These are phyloP conservation scores for Cantharellus cinnabarinus DNA, from an alignment of 768 basidiomycete genomes.

Conservation along the genomic window DNA sequence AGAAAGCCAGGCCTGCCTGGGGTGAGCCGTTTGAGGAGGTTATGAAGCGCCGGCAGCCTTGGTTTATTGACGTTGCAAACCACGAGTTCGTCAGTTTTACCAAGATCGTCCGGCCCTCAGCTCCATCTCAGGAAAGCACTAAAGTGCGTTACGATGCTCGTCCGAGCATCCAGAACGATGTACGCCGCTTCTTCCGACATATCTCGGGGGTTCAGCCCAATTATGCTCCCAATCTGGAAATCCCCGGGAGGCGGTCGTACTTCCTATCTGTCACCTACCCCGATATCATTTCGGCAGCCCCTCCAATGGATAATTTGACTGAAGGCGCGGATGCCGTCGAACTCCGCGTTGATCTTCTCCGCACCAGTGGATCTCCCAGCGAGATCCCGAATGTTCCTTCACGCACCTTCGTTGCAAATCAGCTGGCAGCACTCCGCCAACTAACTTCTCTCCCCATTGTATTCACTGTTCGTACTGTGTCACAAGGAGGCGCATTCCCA, in stretches of 20 bases:
- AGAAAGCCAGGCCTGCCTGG: constrained; percentile 67
- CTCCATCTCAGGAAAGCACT: neutral
- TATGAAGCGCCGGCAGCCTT: constrained; percentile 61
- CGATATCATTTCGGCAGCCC: constrained; percentile 50
- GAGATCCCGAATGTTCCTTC: constrained; percentile 40
- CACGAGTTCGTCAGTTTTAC: constrained; percentile 72
- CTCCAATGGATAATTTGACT: constrained; percentile 48
- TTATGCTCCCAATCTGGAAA: constrained; percentile 29
- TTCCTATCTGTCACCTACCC: constrained; percentile 90
- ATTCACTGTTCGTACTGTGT: constrained; percentile 71
- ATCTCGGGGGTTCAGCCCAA: constrained; percentile 57
- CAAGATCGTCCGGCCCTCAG: constrained; percentile 1
- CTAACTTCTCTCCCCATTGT: constrained; percentile 68
- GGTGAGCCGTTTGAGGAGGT: constrained; percentile 76
- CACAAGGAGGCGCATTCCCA: constrained; percentile 85
- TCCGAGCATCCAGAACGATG: constrained; percentile 22
- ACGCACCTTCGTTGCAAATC: constrained; percentile 50
- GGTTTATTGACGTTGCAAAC: constrained; percentile 65
- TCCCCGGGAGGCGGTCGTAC: constrained; percentile 44
- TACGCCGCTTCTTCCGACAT: constrained; percentile 73
- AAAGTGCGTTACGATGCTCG: neutral
- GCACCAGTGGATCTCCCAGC: constrained; percentile 21
- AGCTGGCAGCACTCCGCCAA: constrained; percentile 60
- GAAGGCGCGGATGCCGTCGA: constrained; percentile 84
- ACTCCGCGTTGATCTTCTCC: constrained; percentile 79